phyloP scores from a whole-genome alignment of 768 basidiomycete genomes.

The Boletus rex-veris region DNA sequence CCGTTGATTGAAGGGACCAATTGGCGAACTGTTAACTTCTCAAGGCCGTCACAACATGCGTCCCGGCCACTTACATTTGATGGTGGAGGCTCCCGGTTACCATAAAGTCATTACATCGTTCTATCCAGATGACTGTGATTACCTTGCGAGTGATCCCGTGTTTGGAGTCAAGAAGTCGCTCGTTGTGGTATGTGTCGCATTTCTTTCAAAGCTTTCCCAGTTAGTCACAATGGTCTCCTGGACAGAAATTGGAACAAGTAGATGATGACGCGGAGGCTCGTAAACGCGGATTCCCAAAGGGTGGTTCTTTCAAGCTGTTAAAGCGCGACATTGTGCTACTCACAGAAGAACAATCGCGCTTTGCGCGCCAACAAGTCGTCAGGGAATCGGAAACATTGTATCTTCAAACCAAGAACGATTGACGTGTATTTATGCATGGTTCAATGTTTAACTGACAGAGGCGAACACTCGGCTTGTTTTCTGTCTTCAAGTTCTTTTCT shows the following conservation, averaged over 20 bases:
- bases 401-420: constrained; percentile 1
- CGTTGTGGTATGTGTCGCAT: constrained; percentile 55
- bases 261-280: constrained; percentile 52
- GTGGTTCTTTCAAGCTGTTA: constrained; percentile 47
- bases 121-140: constrained; percentile 69
- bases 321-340: constrained; percentile 45
- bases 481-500: no score
- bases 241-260: constrained; percentile 51
- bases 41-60: constrained; percentile 72
- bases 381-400: constrained; percentile 8
- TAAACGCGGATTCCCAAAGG: constrained; percentile 46
- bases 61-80: constrained; percentile 77
- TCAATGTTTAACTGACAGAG: no score
- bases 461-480: no score
- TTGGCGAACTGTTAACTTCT: constrained; percentile 53
- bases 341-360: constrained; percentile 39
- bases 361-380: constrained; percentile 21
- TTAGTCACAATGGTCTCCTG: background rate
- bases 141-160: constrained; percentile 66
- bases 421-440: background rate
- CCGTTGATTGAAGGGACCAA: constrained; percentile 51
- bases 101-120: constrained; percentile 72
- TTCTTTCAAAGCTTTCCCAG: background rate
- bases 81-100: constrained; percentile 68
- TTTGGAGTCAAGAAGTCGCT: constrained; percentile 82